These are phyloP conservation scores for Rheum nobile DNA, from an alignment of 148 eudicot genomes.

Conservation along the genomic window DNA sequence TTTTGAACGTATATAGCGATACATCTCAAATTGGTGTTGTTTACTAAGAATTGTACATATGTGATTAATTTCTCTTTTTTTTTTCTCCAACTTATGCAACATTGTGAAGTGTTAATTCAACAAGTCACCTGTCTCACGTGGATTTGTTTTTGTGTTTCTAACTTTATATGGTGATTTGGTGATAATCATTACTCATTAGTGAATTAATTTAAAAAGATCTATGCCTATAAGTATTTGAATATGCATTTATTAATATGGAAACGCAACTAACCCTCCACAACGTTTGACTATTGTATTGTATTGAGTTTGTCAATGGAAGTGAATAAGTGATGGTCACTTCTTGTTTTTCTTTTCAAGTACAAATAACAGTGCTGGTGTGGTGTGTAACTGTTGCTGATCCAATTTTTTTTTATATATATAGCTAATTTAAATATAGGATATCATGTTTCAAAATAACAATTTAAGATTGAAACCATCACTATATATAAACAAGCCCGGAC, in stretches of 20 bases:
- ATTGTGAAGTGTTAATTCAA: neutral
- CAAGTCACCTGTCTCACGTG: neutral
- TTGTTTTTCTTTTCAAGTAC: no score
- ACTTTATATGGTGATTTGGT: neutral
- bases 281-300: no score
- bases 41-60: neutral
- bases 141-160: neutral
- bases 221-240: no score
- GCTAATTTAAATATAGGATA: no score
- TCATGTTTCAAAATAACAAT: neutral
- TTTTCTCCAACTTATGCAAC: no score
- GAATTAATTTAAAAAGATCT: no score
- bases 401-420: no score
- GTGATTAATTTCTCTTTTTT: no score
- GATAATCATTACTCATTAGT: neutral
- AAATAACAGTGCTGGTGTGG: no score
- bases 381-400: no score
- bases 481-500: neutral
- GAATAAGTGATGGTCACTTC: neutral
- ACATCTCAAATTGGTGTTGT: neutral
- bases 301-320: neutral
- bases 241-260: no score
- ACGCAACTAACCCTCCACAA: neutral
- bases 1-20: no score
- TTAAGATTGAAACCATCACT: neutral